phyloP scores from a whole-genome alignment of 2,329 filamentous ascomycete species.

The Aspergillus unguis region DNA sequence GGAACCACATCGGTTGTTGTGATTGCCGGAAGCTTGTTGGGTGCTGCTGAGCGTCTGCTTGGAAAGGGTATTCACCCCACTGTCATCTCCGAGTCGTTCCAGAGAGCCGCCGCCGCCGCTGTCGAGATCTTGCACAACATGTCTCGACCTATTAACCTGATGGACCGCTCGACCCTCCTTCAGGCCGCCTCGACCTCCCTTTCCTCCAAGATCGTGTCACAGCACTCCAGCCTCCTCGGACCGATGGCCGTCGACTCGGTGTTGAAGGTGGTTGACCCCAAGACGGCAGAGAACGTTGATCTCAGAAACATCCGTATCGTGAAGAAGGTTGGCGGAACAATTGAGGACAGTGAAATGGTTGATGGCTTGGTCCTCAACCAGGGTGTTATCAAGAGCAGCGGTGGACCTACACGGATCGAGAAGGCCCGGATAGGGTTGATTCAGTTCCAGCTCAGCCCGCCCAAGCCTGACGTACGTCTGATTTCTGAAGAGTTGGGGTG shows the following conservation, averaged over 20 bases:
- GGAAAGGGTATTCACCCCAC: constrained; percentile 94
- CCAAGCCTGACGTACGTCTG: constrained; percentile 81
- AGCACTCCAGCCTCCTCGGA: constrained; percentile 91
- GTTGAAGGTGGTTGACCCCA: constrained; percentile 90
- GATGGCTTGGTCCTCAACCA: constrained; percentile 93
- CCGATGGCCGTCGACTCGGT: constrained; percentile 98
- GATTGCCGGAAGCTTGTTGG: constrained; percentile 90
- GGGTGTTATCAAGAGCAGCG: constrained; percentile 86
- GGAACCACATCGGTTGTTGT: constrained; percentile 98
- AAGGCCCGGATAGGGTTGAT: constrained; percentile 97
- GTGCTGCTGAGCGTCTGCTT: constrained; percentile 86
- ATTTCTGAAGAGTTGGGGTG: neutral
- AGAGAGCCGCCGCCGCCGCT: constrained; percentile 83
- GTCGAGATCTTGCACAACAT: constrained; percentile 91
- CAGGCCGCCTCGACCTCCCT: constrained; percentile 96
- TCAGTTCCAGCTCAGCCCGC: constrained; percentile 96
- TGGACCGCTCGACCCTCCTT: constrained; percentile 82
- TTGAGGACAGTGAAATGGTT: constrained; percentile 96
- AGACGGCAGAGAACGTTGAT: constrained; percentile 94
- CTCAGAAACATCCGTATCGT: constrained; percentile 94
- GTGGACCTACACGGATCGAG: constrained; percentile 88
- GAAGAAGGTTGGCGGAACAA: constrained; percentile 96
- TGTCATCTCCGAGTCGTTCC: constrained; percentile 95
- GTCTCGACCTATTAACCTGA: constrained; percentile 87
- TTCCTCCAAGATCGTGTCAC: constrained; percentile 97